Evolutionary conservation across 768 basidiomycete species (phyloP).

Genomic region (Suillus subluteus): DNA sequence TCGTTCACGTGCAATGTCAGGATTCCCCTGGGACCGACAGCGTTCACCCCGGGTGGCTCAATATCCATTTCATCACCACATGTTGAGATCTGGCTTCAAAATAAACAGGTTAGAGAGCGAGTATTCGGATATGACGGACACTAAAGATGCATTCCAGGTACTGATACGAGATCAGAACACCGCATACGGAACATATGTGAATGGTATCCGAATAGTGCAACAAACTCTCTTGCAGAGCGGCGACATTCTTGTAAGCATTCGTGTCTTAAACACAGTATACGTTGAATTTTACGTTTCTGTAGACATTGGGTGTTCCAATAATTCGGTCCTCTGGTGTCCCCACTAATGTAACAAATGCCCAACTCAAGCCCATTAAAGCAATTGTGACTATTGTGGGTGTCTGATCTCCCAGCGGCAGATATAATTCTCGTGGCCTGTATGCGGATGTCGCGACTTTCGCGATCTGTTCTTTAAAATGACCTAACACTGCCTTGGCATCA

Average conservation of each 20-base stretch:
- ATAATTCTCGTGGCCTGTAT: not conserved
- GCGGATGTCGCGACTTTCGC: not conserved
- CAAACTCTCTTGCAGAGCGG: conserved; percentile 43
- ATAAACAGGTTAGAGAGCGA: conserved; percentile 40
- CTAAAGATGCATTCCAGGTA: conserved; percentile 36
- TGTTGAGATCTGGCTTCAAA: conserved; percentile 51
- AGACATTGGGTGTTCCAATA: conserved; percentile 47
- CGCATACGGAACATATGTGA: conserved; percentile 52
- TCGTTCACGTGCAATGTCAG: conserved; percentile 33
- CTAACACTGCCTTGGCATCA: not conserved
- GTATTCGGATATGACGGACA: conserved; percentile 7
- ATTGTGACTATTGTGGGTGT: conserved; percentile 41
- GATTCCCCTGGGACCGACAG: conserved; percentile 38
- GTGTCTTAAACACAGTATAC: not conserved
- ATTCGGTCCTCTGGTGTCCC: conserved; percentile 43
- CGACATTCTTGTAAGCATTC: conserved; percentile 46
- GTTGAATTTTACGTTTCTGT: conserved; percentile 16
- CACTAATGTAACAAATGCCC: conserved; percentile 42
- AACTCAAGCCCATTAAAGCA: conserved; percentile 50
- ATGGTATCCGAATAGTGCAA: conserved; percentile 43
- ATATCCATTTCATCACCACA: conserved; percentile 47
- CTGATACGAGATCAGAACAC: conserved; percentile 51
- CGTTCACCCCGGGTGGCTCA: conserved; percentile 33
- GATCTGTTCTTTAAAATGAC: not conserved
- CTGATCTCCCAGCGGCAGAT: conserved; percentile 16